A percentile compares a stretch with the other conserved stretches of the same genome.
phyloP scores from a whole-genome alignment of 1,139 yeast species.

The Geotrichum fermentans region DNA sequence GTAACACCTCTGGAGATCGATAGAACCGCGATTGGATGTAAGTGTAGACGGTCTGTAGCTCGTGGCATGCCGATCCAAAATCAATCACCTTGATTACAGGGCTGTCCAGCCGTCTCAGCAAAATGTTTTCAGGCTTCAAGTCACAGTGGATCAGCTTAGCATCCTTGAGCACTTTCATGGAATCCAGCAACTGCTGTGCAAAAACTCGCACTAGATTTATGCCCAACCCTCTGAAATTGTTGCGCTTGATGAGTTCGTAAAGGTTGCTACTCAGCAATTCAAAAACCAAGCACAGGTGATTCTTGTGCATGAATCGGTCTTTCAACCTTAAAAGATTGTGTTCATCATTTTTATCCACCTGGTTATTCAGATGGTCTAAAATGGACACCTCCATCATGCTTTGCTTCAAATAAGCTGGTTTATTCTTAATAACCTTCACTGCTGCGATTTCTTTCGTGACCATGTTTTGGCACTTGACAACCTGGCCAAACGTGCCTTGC shows the following conservation, averaged over 20 bases:
- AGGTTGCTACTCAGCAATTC: conserved; percentile 83
- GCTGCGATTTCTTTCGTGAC: conserved; percentile 87
- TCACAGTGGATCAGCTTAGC: conserved; percentile 92
- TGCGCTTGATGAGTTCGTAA: conserved; percentile 87
- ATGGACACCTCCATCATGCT: conserved; percentile 86
- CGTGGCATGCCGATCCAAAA: conserved; percentile 95
- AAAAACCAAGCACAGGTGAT: conserved; percentile 87
- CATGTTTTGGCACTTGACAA: conserved; percentile 92
- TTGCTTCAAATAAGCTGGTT: conserved; percentile 87
- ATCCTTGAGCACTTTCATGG: conserved; percentile 73
- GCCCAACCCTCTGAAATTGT: conserved; percentile 86
- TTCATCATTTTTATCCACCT: conserved; percentile 62
- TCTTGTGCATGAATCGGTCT: conserved; percentile 89
- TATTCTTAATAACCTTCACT: conserved; percentile 88
- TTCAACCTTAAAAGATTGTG: conserved; percentile 72
- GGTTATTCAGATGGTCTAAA: conserved; percentile 71
- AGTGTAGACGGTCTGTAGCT: conserved; percentile 82
- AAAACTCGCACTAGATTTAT: conserved; percentile 75
- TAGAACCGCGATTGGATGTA: conserved; percentile 94
- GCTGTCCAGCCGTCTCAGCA: conserved; percentile 73
- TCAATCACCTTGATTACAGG: conserved; percentile 92
- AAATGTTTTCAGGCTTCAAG: conserved; percentile 89
- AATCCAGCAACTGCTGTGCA: conserved; percentile 73
- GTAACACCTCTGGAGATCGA: conserved; percentile 89
- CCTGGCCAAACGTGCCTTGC: conserved; percentile 98